Base-by-base conservation (phyloP, 1,284 basidiomycete genomes). In the Ceratobasidium sp. region DNA sequence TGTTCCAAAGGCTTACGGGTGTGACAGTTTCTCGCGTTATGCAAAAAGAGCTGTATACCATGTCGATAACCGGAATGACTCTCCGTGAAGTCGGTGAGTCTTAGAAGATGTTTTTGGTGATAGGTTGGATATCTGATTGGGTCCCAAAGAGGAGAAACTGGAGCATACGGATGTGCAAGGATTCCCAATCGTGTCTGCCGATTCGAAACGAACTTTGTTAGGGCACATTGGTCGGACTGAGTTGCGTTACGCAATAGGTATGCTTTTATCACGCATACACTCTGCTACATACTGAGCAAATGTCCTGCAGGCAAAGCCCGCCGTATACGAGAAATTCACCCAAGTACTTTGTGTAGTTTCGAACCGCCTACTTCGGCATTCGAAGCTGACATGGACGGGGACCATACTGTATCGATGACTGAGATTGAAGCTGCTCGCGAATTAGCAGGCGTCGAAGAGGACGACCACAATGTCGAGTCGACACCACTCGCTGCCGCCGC, bases 1-100 rank as follows among this genome's bases (percentile, higher is more conserved):
- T n/a, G n/a, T n/a, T n/a, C n/a, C n/a, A n/a, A n/a, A n/a, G n/a
- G n/a, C n/a, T n/a, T n/a, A n/a, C n/a, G n/a, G n/a, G n/a, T n/a
- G n/a, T n/a, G n/a, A n/a, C n/a, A 92, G 97, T 98, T 14, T 91
- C 92, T 0, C 86, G 90, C 73, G 93, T 97, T 32, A 98, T 99
- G 96, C 88, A 89, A 76, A 88, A 85, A 72, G 90, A 94, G 72
- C 79, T 98, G 8, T 83, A 90, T 58, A 88, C 89, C 0, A 82
- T 99, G 61, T 85, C 86, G 28, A 89, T 91, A 16, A 85, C 86
- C 12, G 96, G 95, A 2, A 88, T 96, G 85, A 84, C 85, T 46
- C 85, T 98, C 14, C 83, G 81, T 41, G 90, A 94, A 76, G 84
- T 99, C 32, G 92, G 93, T 94, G 75, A 80, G 89, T 80, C 1